Conservation (phyloP, 495 filamentous ascomycete species). For the Chaetomium fimeti region DNA sequence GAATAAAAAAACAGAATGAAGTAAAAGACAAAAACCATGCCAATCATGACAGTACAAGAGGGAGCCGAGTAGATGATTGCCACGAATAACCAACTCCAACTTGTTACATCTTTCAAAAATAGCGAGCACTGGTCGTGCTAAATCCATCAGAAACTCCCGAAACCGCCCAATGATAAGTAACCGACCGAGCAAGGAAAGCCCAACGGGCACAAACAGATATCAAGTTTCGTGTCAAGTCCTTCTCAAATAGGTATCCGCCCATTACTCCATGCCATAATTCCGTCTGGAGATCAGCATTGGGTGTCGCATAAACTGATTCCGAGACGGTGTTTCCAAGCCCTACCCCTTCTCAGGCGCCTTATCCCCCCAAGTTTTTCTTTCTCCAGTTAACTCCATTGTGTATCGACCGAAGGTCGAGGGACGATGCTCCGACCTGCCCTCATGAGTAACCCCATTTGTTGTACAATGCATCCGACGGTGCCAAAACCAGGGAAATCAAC, state of each 20-base stretch:
- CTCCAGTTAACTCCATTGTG: neutral
- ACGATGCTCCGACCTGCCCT: neutral
- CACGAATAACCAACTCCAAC: neutral
- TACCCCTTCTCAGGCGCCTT: neutral
- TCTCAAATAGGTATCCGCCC: conserved; percentile 11
- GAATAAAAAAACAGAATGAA: too few relatives aligned
- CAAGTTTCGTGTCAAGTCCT: neutral
- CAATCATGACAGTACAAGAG: neutral
- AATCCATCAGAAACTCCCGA: neutral
- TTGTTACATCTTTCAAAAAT: conserved; percentile 1
- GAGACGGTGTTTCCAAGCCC: neutral
- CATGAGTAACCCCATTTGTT: conserved; percentile 3
- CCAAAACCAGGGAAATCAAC: neutral
- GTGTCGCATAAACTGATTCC: neutral
- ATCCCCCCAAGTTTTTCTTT: neutral
- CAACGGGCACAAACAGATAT: neutral
- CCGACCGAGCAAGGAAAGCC: neutral
- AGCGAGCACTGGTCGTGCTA: neutral
- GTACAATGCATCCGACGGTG: conserved; percentile 9
- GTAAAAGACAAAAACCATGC: neutral
- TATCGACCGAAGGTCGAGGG: neutral
- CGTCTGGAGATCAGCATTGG: neutral
- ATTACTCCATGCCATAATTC: neutral
- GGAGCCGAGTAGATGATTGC: neutral
- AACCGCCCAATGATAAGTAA: neutral